Conservation (phyloP, 345 rosid genomes). For the Rubroshorea leprosula region DNA sequence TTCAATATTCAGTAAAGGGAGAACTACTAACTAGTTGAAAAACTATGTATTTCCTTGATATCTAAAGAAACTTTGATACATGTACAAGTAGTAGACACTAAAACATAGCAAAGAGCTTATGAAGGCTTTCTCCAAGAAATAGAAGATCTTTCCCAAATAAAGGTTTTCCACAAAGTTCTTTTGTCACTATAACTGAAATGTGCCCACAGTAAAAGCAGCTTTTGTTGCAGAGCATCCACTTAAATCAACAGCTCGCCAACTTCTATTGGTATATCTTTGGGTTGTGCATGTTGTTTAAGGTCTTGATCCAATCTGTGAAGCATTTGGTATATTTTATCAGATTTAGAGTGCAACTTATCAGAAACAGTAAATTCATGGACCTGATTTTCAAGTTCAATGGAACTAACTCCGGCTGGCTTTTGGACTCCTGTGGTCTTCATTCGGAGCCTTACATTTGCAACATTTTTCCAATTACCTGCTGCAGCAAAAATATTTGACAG, state of each 20-base stretch:
- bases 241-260: constrained; percentile 23
- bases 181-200: too few species aligned
- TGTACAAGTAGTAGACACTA: too few species aligned
- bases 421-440: constrained; percentile 52
- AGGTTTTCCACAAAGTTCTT: too few species aligned
- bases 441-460: constrained; percentile 52
- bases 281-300: constrained; percentile 25
- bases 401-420: constrained; percentile 73
- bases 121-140: too few species aligned
- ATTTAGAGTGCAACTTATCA: constrained; percentile 58
- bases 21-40: too few species aligned
- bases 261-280: constrained; percentile 19
- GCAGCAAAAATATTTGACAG: constrained; percentile 66
- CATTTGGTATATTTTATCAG: constrained; percentile 55
- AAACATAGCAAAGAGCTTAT: too few species aligned
- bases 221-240: constrained; percentile 9
- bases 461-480: constrained; percentile 60
- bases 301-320: constrained; percentile 38
- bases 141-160: too few species aligned
- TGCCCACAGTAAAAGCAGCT: background rate
- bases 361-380: constrained; percentile 56
- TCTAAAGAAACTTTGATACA: too few species aligned
- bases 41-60: too few species aligned
- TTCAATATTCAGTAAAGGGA: too few species aligned
- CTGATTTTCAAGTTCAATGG: constrained; percentile 51